Evolutionary conservation across 306 rosid species (phyloP), one percentile per base, ranked within the genome.

Genomic region (Senna siamea): DNA sequence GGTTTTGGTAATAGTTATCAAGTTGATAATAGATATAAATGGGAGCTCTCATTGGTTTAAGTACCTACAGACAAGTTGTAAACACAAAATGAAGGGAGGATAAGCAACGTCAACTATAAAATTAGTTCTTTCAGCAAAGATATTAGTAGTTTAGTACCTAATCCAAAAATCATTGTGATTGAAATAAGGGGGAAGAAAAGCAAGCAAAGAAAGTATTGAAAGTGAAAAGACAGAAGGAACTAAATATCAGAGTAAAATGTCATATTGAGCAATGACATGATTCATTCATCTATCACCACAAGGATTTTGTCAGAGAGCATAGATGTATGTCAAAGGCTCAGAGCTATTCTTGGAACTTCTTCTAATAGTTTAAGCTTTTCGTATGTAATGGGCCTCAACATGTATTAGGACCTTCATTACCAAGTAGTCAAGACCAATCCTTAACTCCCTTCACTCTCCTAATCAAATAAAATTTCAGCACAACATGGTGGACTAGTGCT

Each of bases 1-100:
- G 98, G 85, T 89, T 94, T 70, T 94, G 98, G 85, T 88, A 94
- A 87, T 82, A 94, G 88, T 94, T 88, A 84, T 94, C 96, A 72
- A 91, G 96, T 68, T 94, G 98, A 75, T 91, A 94, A 78, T 94
- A 94, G 70, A 91, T 77, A 72, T 85, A 82, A 81, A 91, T 87
- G 8, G 98, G 98, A 48, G 98, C 97, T 87, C 79, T 91, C 97
- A 94, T 94, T 47, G 78, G 78, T 84, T 78, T 91, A 80, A 77
- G 73, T 64, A 94, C 89, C 98, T 94, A 69, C 48, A 81, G 64
- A 84, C 37, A 54, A 74, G 74, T 64, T 58, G 56, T 11, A 79
- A 72, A 72, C 55, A 57, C 58, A 62, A 19, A 18, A 65, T 38
- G 55, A 79, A 82, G 41, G 54, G 70, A 63, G 22, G 19, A 15